These are phyloP conservation scores for Ganoderma boninense DNA, from an alignment of 1,284 basidiomycete species.

Conservation along the genomic window DNA sequence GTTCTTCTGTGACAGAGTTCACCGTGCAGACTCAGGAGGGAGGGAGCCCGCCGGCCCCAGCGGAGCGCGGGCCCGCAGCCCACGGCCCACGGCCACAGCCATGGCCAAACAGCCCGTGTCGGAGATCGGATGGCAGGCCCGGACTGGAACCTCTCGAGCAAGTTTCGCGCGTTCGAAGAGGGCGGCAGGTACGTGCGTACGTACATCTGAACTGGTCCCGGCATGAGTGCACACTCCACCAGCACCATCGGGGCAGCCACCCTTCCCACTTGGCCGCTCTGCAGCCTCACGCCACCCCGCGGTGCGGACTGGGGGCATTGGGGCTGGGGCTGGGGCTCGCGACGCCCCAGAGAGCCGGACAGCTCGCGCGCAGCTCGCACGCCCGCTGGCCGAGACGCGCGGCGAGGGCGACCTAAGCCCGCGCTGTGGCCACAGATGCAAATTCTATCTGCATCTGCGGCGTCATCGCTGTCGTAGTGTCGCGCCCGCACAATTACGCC, in stretches of 20 bases:
- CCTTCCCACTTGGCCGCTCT: neutral
- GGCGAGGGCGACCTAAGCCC: neutral
- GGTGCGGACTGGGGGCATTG: slow-evolving; percentile 1
- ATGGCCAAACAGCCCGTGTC: slow-evolving; percentile 11
- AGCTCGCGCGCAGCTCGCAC: slow-evolving; percentile 4
- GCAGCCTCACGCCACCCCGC: neutral
- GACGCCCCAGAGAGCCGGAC: neutral
- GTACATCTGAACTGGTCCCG: slow-evolving; percentile 11
- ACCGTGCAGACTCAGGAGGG: too few relatives aligned
- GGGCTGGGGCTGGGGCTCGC: neutral
- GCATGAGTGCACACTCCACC: neutral
- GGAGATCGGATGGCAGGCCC: slow-evolving; percentile 14
- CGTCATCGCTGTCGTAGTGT: slow-evolving; percentile 6
- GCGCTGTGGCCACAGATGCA: slow-evolving; percentile 4
- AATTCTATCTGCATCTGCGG: slow-evolving; percentile 7
- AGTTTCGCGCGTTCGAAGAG: slow-evolving; percentile 3
- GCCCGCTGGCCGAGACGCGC: neutral
- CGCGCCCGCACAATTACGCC: neutral
- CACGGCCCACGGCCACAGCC: too few relatives aligned
- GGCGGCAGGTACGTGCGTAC: slow-evolving; percentile 5
- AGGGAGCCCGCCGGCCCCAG: slow-evolving; percentile 28
- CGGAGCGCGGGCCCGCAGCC: slow-evolving; percentile 33
- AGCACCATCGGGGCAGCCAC: neutral
- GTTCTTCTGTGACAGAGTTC: slow-evolving; percentile 26
- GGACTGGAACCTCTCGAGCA: slow-evolving; percentile 7